These are phyloP conservation scores for Suillus paluster DNA, from an alignment of 768 basidiomycete genomes.

Conservation along the genomic window DNA sequence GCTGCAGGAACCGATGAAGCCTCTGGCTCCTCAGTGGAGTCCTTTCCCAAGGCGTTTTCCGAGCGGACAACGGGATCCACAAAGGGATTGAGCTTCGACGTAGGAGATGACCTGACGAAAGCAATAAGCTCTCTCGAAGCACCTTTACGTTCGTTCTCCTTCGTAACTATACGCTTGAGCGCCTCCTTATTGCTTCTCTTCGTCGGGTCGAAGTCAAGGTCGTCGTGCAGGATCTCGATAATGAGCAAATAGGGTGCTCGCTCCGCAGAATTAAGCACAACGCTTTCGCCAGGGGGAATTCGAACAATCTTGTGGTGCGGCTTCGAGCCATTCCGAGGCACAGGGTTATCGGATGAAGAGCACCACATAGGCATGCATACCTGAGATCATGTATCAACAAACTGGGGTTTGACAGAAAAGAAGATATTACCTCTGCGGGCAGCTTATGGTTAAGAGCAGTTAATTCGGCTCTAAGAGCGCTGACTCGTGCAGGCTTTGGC, in stretches of 20 bases:
- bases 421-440: constrained; percentile 81
- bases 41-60: constrained; percentile 38
- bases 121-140: constrained; percentile 59
- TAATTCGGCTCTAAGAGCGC: constrained; percentile 94
- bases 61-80: constrained; percentile 28
- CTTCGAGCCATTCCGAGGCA: constrained; percentile 44
- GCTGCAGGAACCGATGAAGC: constrained; percentile 22
- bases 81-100: constrained; percentile 22
- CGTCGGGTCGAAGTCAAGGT: constrained; percentile 90
- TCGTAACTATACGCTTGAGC: constrained; percentile 73
- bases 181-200: constrained; percentile 87
- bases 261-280: constrained; percentile 97
- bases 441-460: constrained; percentile 95
- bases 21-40: constrained; percentile 27
- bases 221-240: constrained; percentile 87
- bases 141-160: constrained; percentile 64
- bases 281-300: constrained; percentile 96
- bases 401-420: constrained; percentile 6
- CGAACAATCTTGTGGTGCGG: constrained; percentile 95
- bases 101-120: constrained; percentile 33
- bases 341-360: constrained; percentile 63
- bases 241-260: constrained; percentile 91
- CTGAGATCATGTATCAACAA: constrained; percentile 40
- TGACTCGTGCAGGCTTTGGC: constrained; percentile 92
- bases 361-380: constrained; percentile 93